These are phyloP conservation scores for Corylus avellana DNA, from an alignment of 306 rosid species.

Conservation along the genomic window DNA sequence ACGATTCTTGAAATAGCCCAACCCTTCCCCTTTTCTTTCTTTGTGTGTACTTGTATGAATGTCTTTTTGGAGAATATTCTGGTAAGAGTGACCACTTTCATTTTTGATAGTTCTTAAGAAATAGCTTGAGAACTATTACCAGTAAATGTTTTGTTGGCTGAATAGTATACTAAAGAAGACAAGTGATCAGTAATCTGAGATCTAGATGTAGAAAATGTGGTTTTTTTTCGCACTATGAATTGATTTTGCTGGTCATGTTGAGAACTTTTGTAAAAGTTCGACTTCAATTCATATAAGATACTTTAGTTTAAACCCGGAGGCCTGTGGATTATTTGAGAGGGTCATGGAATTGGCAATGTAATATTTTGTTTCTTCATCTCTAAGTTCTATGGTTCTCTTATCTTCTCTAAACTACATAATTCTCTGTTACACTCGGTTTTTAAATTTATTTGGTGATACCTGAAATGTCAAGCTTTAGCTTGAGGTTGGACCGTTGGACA, in stretches of 20 bases:
- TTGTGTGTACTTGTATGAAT: neutral
- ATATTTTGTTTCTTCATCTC: neutral
- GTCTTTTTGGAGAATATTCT: constrained; percentile 12
- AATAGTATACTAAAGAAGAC: neutral
- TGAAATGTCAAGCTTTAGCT: neutral
- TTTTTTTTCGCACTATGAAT: neutral
- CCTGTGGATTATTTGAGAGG: neutral
- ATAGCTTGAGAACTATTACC: neutral
- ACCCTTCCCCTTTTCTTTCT: constrained; percentile 3
- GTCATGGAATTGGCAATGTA: constrained; percentile 7
- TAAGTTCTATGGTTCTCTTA: neutral
- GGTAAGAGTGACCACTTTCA: neutral
- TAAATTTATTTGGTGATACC: neutral
- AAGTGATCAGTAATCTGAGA: neutral
- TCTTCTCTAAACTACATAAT: neutral
- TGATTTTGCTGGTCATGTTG: neutral
- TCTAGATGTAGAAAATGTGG: neutral
- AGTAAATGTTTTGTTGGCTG: neutral
- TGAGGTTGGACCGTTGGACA: neutral
- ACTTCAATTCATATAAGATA: neutral
- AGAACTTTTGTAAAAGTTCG: neutral
- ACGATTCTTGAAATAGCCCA: constrained; percentile 17
- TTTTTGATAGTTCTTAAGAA: neutral
- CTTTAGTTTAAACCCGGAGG: neutral
- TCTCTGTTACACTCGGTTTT: neutral